A percentile compares a stretch with the other conserved stretches of the same genome.
Conservation (phyloP, 805 yeast genomes). For the Tetrapisispora phaffii region DNA sequence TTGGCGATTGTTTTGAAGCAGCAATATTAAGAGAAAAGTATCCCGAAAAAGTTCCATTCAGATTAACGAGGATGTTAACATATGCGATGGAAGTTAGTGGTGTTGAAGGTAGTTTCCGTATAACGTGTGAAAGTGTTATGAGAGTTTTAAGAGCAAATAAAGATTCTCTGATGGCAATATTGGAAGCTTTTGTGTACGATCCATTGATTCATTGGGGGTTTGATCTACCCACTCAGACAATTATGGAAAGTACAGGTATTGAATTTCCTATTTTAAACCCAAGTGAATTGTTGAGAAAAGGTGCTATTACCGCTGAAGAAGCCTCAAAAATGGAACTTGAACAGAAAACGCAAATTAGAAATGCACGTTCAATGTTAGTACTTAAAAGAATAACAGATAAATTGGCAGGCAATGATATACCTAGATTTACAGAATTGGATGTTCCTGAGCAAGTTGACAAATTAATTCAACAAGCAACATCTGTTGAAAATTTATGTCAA, state of each 20-base stretch:
- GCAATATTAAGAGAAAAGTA: constrained; percentile 93
- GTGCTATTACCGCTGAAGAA: constrained; percentile 68
- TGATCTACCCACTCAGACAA: constrained; percentile 75
- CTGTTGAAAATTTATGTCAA: constrained; percentile 90
- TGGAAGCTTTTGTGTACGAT: constrained; percentile 97
- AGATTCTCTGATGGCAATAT: constrained; percentile 93
- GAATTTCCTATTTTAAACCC: constrained; percentile 58
- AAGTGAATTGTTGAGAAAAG: constrained; percentile 59
- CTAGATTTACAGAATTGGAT: constrained; percentile 55
- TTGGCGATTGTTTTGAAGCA: constrained; percentile 98
- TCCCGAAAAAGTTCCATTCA: constrained; percentile 96
- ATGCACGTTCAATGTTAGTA: constrained; percentile 85
- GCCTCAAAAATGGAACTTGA: constrained; percentile 61
- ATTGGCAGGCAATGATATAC: constrained; percentile 87
- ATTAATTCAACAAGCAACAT: constrained; percentile 89
- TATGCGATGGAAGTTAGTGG: constrained; percentile 99
- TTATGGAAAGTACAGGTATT: constrained; percentile 64
- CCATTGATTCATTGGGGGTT: constrained; percentile 99
- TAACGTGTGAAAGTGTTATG: constrained; percentile 96
- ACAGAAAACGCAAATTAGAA: constrained; percentile 62
- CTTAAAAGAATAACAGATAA: constrained; percentile 85
- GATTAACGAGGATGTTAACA: constrained; percentile 92
- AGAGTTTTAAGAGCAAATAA: constrained; percentile 84
- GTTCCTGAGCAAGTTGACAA: constrained; percentile 89
- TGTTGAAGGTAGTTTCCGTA: constrained; percentile 92